Base-by-base conservation (phyloP, 371 early-diverging fungal genomes). In the Mycotypha africana region DNA sequence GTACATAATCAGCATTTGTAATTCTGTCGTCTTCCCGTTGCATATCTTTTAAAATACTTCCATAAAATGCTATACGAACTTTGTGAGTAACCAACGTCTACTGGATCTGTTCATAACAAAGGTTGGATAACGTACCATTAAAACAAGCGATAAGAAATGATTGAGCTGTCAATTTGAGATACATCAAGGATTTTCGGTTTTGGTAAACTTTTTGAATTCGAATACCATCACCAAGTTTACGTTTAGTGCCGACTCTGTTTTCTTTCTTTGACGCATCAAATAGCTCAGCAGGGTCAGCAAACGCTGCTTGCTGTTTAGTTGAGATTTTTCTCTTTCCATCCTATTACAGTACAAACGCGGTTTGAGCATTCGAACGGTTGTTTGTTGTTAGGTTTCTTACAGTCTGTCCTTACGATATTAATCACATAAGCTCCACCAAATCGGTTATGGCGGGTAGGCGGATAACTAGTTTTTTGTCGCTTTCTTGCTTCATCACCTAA, bases 381-480 rank as follows among this genome's bases (percentile, higher is more conserved):
- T 28, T 28, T n/a, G n/a, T n/a, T n/a, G n/a, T n/a, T n/a, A n/a
- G n/a, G 12, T 28, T 28, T 12, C 12, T 28, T 28, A 12, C 30
- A 8, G 12, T 28, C 12, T 12, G 12, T 28, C 30, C 12, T 28
- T 28, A 28, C 30, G 12, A 28, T 8, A 23, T 66, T 51, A 5
- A 85, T 41, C 3, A 70, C 42, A 45, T 74, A 62, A 10, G 75
- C 71, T n/a, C 82, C 82, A 14, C 80, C 82, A 51, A 85, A 82
- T 42, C 82, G 58, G 20, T 74, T 66, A 45, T 82, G 85, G 21
- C 85, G 44, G 20, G 49, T 34, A 12, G 58, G 52, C 10, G 12
- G 30, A 37, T 36, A 33, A 0, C 67, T 48, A 3, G 67, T 53
- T 32, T 47, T 56, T 14, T 38, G 42, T 44, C 49, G 47, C 4